Base-by-base conservation (phyloP, 2,329 filamentous ascomycete species). In the Venturia oleaginea region DNA sequence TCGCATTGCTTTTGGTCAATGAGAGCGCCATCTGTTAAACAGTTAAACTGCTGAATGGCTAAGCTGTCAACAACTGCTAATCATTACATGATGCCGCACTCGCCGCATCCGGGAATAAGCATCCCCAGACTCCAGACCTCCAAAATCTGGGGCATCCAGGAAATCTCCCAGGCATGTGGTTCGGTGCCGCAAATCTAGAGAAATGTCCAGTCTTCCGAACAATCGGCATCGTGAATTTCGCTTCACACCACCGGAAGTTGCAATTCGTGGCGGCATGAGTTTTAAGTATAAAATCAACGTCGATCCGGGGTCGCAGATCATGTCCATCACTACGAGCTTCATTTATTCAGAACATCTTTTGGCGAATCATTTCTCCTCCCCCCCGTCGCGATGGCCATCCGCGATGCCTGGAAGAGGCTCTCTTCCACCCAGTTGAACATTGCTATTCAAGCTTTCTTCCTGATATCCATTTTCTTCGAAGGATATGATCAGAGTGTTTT, bases 401-500 rank as follows among this genome's bases (percentile, higher is more conserved):
- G 24, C 48, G 48, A 54, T 54, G 48, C 48, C 48, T 54, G 48
- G 48, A 54, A 54, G 48, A 54, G 13, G 19, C 48, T 54, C 13
- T 54, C 48, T 54, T 32, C 22, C 6, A 54, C 22, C 11, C 48
- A 54, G 13, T 15, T 54, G 17, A 54, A 54, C 27, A 27, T 54
- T 54, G 48, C 48, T 17, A 54, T 54, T 22, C 48, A 54, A 17
- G 27, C 48, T 17, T 54, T 54, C 48, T 38, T 19, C 15, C 15
- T 42, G 38, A 59, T 42, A 37, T 70, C 70, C 10, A 73, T 73
- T 42, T 64, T 73, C 5, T 73, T 73, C 66, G 71, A 72, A 42
- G 72, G 72, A 62, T 74, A 73, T 62, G 72, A 73, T 60, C 71
- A 72, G 63, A 71, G 72, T 27, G 70, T 74, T 67, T 73, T 74